These are phyloP conservation scores for Cordyceps fumosorosea DNA, from an alignment of 2,329 filamentous ascomycete species.

Conservation along the genomic window DNA sequence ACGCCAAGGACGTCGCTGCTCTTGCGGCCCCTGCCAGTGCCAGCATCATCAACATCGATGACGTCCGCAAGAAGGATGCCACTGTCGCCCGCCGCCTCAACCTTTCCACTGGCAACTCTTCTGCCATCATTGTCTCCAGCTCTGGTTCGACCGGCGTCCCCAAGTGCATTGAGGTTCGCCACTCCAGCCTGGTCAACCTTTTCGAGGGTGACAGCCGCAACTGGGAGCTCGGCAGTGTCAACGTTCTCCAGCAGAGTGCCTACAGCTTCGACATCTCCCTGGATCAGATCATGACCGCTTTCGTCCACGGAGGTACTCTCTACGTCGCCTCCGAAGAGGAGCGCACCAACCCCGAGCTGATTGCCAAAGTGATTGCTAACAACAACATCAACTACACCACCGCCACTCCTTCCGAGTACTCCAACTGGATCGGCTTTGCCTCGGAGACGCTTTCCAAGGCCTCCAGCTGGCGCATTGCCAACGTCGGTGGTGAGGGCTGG, in stretches of 20 bases:
- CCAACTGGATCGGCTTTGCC: constrained; percentile 23
- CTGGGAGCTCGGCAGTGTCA: constrained; percentile 19
- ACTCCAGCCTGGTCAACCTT: constrained; percentile 24
- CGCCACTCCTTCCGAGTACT: constrained; percentile 36
- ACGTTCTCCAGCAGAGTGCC: constrained; percentile 32
- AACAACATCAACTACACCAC: constrained; percentile 31
- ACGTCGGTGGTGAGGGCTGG: constrained; percentile 16
- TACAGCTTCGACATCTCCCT: constrained; percentile 36
- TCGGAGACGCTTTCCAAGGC: constrained; percentile 9
- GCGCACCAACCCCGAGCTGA: constrained; percentile 29
- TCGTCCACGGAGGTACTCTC: constrained; percentile 31
- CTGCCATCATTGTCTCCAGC: constrained; percentile 28
- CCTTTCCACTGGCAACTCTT: constrained; percentile 10
- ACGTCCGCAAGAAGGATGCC: background rate
- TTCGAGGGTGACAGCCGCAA: constrained; percentile 19
- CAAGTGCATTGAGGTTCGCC: constrained; percentile 33
- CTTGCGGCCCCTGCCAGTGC: constrained; percentile 7
- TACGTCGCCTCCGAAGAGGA: constrained; percentile 24
- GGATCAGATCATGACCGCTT: constrained; percentile 28
- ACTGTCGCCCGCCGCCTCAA: constrained; percentile 9
- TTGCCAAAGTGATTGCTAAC: constrained; percentile 29
- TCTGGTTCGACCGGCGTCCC: constrained; percentile 29
- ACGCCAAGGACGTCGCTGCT: constrained; percentile 11
- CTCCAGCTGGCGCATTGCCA: constrained; percentile 17
- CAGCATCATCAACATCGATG: constrained; percentile 4